Base-by-base conservation (phyloP, 2,329 filamentous ascomycete genomes). In the Ambrosiella cleistominuta region DNA sequence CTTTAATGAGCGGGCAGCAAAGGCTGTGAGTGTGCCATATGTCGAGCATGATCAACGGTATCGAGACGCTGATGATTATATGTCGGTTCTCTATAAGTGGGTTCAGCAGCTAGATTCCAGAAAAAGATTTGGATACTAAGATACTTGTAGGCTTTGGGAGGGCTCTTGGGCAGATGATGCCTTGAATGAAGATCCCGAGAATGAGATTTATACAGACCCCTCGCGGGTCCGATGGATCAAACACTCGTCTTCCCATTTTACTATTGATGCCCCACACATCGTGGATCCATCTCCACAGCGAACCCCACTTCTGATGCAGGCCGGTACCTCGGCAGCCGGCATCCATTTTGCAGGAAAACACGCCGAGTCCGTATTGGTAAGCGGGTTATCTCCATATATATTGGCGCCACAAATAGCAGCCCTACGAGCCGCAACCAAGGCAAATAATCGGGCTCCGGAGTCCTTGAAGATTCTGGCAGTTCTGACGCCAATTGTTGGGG, bases 1-100 rank as follows among this genome's bases (percentile, higher is more conserved):
- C 27, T 86, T 85, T 62, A 73, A 85, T 1, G 80, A 85, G 63
- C 81, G 77, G 1, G 82, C 83, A 0, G 82, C 82, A 0, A 71
- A 77, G 1, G 85, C 85, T 62, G 69, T 85, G 40, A 78, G 80
- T 0, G 74, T 75, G 58, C 69, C 72, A 39, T 81, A 84, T 63
- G 71, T 74, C 1, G 69, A 64, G 3, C 66, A 70, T 40, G 68
- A 70, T 35, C 77, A 78, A 64, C 73, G 78, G 56, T 85, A 85
- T 63, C 70, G 69, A 7, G 72, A 76, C n/a, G 81, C 74, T 1
- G 80, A 78, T 63, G 82, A 78, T 68, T 85, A 78, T 62, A 70
- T 79, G 56, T 68, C 75, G 60, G 76, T 80, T 13, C 73, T 75
- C 44, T 76, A 82, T 66, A 83, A 83, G 62, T 74, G 62, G 76